Base-by-base conservation (phyloP, 371 early-diverging fungal species). In the Capillidium heterosporum region DNA sequence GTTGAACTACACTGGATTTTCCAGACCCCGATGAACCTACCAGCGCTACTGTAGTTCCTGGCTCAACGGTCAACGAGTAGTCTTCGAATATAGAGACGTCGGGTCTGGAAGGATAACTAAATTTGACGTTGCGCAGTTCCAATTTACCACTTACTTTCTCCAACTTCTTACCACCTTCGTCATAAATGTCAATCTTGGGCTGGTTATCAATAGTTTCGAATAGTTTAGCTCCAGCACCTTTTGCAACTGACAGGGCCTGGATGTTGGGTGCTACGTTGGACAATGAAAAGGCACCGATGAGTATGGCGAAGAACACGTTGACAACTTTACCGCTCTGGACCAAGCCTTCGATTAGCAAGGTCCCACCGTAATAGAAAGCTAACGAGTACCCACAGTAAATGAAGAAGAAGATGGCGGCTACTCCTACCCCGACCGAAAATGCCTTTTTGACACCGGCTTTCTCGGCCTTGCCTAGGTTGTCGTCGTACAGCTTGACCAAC, bases 121-220 rank as follows among this genome's bases (percentile, higher is more conserved):
- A 89, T 8, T 66, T 63, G 13, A 89, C 72, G 49, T 84, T 63
- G 31, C 65, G 63, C 59, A 89, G 85, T 4, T 77, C 70, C 31
- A 86, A 72, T 43, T 75, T 64, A 32, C 72, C 72, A 46, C 78
- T 59, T 5, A 54, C 41, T 13, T 67, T 63, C 15, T 64, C 65
- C 54, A 77, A 65, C 47, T 63, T 60, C 23, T 65, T 44, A 32
- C 90, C 91, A 19, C 46, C 61, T 17, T 75, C 70, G 32, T 67
- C 64, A 48, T 63, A 67, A 7, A 73, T 59, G 60, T 87, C 79
- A 57, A 90, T 86, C 0, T 64, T 64, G 4, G 84, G 80, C 19
- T 68, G 56, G 32, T 88, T 80, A 61, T 86, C 86, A 51, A 92
- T 84, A 13, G 81, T 77, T 29, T 67, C 64, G 65, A 79, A 89